Percentiles rank a stretch among this genome's conserved stretches.
phyloP scores from a whole-genome alignment of 306 rosid species.

The Abrus pulchellus region DNA sequence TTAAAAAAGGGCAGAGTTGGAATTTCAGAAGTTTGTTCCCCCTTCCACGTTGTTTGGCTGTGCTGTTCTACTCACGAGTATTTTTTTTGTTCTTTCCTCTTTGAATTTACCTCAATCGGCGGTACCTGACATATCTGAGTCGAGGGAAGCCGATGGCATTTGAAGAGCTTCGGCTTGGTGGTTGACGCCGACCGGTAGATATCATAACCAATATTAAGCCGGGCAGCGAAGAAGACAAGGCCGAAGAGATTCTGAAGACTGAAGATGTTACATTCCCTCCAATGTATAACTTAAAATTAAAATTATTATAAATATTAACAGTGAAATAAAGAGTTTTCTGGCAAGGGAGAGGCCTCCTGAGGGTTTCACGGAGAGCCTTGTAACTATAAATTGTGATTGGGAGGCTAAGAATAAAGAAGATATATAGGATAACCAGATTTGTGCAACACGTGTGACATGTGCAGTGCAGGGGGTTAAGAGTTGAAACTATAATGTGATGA shows the following conservation, averaged over 20 bases:
- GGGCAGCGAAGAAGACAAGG: background rate
- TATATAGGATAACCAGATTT: background rate
- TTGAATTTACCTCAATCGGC: constrained; percentile 60
- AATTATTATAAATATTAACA: background rate
- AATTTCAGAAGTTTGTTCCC: background rate
- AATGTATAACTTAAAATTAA: background rate
- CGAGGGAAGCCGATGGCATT: constrained; percentile 78
- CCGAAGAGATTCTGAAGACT: background rate
- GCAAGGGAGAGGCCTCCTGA: background rate
- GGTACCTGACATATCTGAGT: constrained; percentile 60
- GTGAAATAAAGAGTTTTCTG: background rate
- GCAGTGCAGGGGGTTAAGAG: too few species aligned
- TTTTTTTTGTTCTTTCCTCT: background rate
- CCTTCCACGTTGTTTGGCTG: background rate
- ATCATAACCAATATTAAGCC: constrained; percentile 56
- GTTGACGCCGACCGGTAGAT: constrained; percentile 50
- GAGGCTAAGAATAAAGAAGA: background rate
- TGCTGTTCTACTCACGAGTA: background rate
- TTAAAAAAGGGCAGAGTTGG: constrained; percentile 10
- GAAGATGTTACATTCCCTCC: background rate
- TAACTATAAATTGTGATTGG: background rate
- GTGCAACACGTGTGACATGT: constrained; percentile 52
- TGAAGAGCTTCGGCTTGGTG: constrained; percentile 66
- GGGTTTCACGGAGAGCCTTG: constrained; percentile 22
- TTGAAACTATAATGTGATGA: too few species aligned